Conservation (phyloP, 331 rosid species). For the Malus hybrid region DNA sequence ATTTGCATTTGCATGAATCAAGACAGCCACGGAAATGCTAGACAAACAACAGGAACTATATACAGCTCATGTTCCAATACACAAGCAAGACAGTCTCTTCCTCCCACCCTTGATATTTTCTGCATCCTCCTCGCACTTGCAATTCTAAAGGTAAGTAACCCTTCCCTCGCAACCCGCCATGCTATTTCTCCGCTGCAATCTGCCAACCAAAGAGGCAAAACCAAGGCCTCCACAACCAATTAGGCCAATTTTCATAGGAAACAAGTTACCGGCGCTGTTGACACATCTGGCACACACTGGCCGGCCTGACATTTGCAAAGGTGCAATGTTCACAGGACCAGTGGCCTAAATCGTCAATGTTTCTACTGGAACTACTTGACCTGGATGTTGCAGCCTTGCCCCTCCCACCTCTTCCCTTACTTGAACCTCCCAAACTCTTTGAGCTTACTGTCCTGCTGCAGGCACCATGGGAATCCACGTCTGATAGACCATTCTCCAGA, state of each 20-base stretch:
- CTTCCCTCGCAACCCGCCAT: neutral
- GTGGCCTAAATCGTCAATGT: slow-evolving; percentile 26
- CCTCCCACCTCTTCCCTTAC: slow-evolving; percentile 35
- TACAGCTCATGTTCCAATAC: slow-evolving; percentile 13
- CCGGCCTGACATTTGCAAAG: slow-evolving; percentile 29
- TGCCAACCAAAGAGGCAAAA: neutral
- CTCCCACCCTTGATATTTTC: neutral
- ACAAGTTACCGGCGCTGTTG: slow-evolving; percentile 29
- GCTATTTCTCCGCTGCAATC: neutral
- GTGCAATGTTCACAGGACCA: slow-evolving; percentile 51
- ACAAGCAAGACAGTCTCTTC: neutral
- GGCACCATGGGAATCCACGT: slow-evolving; percentile 39
- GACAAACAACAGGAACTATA: slow-evolving; percentile 19
- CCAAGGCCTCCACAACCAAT: neutral
- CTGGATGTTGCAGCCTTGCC: slow-evolving; percentile 32
- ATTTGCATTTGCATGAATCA: slow-evolving; percentile 7
- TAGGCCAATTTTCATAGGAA: slow-evolving; percentile 1
- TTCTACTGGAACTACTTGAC: slow-evolving; percentile 28
- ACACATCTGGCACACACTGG: slow-evolving; percentile 39
- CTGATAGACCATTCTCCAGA: slow-evolving; percentile 54
- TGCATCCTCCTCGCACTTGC: neutral
- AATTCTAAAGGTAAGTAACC: neutral
- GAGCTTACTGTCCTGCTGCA: slow-evolving; percentile 37
- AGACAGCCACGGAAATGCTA: slow-evolving; percentile 10
- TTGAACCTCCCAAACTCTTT: slow-evolving; percentile 26